A percentile compares a stretch with the other conserved stretches of the same genome.
Conservation (phyloP, 2,329 filamentous ascomycete genomes). For the Penicillium oxalicum region DNA sequence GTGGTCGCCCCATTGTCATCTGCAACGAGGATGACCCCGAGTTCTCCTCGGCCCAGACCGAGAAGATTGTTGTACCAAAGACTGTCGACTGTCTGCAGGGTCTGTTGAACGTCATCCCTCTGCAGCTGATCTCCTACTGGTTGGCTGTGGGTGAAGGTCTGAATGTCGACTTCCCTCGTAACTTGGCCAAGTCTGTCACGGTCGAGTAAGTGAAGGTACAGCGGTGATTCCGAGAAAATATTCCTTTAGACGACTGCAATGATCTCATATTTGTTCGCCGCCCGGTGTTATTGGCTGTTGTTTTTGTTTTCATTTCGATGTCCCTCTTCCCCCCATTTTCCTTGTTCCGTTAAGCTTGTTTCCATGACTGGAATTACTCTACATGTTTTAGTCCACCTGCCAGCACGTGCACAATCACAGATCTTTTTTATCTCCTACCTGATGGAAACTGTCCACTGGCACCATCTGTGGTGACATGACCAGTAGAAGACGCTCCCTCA, state of each 20-base stretch:
- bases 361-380: constrained; percentile 15
- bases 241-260: constrained; percentile 21
- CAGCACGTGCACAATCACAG: no score
- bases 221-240: not conserved
- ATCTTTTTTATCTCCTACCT: no score
- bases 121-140: constrained; percentile 99
- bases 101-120: constrained; percentile 92
- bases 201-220: constrained; percentile 65
- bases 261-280: constrained; percentile 18
- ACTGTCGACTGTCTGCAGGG: constrained; percentile 95
- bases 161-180: constrained; percentile 97
- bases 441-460: no score
- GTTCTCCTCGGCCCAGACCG: constrained; percentile 79
- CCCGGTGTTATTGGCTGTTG: constrained; percentile 14
- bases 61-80: constrained; percentile 96
- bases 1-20: constrained; percentile 95
- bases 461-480: no score
- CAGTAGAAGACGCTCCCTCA: no score
- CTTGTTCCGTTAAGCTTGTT: constrained; percentile 9
- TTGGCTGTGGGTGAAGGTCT: constrained; percentile 90
- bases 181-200: constrained; percentile 97
- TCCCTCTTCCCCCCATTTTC: no score
- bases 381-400: not conserved
- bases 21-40: constrained; percentile 88
- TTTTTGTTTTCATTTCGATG: not conserved